phyloP scores from a whole-genome alignment of 306 rosid genomes.

The Senna siamea region DNA sequence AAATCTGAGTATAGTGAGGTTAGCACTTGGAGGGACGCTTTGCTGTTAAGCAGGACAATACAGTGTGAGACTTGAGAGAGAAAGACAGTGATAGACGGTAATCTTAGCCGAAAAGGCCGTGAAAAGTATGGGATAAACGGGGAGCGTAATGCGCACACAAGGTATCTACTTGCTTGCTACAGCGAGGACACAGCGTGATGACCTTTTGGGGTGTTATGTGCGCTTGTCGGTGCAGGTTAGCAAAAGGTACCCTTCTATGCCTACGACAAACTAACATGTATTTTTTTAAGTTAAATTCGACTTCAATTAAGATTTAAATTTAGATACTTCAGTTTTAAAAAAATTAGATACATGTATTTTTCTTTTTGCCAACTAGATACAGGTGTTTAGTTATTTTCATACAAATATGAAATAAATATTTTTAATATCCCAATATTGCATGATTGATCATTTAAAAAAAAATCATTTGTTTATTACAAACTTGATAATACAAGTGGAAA shows the following conservation, averaged over 20 bases:
- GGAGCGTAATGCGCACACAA: conserved; percentile 57
- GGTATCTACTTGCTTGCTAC: background rate
- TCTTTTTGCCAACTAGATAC: too few species aligned
- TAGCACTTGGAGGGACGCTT: conserved; percentile 45
- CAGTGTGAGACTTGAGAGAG: conserved; percentile 41
- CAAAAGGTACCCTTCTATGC: background rate
- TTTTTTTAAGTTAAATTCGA: too few species aligned
- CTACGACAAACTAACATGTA: conserved; percentile 4
- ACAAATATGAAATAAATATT: too few species aligned
- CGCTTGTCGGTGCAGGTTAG: conserved; percentile 39
- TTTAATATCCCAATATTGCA: too few species aligned
- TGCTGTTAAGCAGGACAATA: conserved; percentile 59
- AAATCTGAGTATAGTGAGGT: conserved; percentile 31
- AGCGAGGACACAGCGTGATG: background rate
- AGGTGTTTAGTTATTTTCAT: too few species aligned
- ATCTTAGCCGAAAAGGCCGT: background rate
- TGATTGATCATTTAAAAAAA: too few species aligned
- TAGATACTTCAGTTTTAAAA: too few species aligned
- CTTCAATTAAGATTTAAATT: too few species aligned
- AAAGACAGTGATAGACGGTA: conserved; percentile 36
- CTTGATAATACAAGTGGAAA: too few species aligned
- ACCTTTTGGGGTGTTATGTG: conserved; percentile 16
- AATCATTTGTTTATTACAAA: too few species aligned
- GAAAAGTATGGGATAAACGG: conserved; percentile 38
- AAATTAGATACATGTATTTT: too few species aligned